Percentiles rank a stretch among this genome's conserved stretches.
Evolutionary conservation across 345 rosid species (phyloP).

Genomic region (Theobroma cacao): DNA sequence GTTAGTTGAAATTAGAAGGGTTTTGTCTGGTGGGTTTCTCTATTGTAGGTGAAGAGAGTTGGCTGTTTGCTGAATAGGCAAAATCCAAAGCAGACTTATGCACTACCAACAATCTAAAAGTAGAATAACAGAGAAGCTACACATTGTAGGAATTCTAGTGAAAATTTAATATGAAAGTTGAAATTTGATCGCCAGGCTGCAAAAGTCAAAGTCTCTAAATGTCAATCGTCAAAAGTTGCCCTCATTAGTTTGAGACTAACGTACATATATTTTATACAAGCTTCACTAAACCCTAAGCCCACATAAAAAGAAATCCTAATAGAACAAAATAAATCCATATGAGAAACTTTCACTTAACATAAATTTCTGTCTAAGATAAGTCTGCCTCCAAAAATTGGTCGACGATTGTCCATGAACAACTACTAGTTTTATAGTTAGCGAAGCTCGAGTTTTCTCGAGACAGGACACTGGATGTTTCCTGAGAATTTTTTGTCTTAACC

Average conservation of each 20-base stretch:
- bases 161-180: neutral
- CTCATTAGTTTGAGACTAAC: neutral
- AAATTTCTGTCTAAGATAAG: neutral
- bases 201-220: neutral
- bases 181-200: neutral
- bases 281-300: neutral
- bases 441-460: too few relatives aligned
- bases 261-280: neutral
- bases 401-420: neutral
- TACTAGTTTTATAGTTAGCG: too few relatives aligned
- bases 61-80: neutral
- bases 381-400: neutral
- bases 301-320: neutral
- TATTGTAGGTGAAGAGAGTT: neutral
- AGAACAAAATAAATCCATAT: neutral
- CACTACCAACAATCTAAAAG: neutral
- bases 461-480: too few relatives aligned
- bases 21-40: neutral
- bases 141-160: neutral
- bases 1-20: neutral
- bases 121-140: neutral
- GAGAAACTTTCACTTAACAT: neutral
- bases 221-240: neutral
- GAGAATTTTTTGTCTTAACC: too few relatives aligned
- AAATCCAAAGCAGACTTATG: neutral